Conservation (phyloP, 1,284 basidiomycete genomes). For the Sporisorium scitamineum region DNA sequence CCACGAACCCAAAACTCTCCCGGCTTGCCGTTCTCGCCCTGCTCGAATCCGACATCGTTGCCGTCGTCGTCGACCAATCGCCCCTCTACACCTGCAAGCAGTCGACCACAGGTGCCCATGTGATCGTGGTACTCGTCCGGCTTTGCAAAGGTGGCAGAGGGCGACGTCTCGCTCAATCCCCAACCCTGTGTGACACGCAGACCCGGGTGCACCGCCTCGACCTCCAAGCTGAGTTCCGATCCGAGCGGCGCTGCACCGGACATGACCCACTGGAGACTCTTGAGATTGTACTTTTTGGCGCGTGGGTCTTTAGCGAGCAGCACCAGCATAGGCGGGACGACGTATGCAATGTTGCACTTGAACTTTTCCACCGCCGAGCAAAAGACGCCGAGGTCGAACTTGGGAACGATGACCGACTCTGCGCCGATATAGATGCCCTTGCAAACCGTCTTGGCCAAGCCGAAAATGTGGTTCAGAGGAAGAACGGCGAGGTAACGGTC, state of each 20-base stretch:
- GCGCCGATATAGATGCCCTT: constrained; percentile 76
- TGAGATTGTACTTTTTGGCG: constrained; percentile 79
- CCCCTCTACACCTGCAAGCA: constrained; percentile 83
- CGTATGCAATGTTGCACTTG: constrained; percentile 75
- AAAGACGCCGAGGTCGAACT: constrained; percentile 81
- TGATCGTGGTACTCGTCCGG: constrained; percentile 43
- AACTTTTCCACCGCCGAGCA: constrained; percentile 78
- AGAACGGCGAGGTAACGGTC: constrained; percentile 56
- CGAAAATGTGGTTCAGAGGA: constrained; percentile 64
- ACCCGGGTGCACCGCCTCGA: constrained; percentile 73
- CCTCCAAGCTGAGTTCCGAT: constrained; percentile 74
- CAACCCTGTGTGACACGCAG: constrained; percentile 72
- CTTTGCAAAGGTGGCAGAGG: constrained; percentile 70
- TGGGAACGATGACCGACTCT: constrained; percentile 77
- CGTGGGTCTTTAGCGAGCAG: constrained; percentile 80
- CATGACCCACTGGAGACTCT: constrained; percentile 75
- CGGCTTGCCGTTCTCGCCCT: constrained; percentile 72
- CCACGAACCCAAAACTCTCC: constrained; percentile 56
- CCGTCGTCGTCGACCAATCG: constrained; percentile 76
- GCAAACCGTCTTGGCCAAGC: constrained; percentile 75
- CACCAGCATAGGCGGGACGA: constrained; percentile 88
- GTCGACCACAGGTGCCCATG: constrained; percentile 73
- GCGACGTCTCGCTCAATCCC: constrained; percentile 83
- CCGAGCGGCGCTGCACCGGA: constrained; percentile 87
- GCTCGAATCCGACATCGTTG: constrained; percentile 67